A percentile compares a stretch with the other conserved stretches of the same genome.
These are phyloP conservation scores for Plasmodium gaboni DNA, from an alignment of 169 alveolate species.

Conservation along the genomic window DNA sequence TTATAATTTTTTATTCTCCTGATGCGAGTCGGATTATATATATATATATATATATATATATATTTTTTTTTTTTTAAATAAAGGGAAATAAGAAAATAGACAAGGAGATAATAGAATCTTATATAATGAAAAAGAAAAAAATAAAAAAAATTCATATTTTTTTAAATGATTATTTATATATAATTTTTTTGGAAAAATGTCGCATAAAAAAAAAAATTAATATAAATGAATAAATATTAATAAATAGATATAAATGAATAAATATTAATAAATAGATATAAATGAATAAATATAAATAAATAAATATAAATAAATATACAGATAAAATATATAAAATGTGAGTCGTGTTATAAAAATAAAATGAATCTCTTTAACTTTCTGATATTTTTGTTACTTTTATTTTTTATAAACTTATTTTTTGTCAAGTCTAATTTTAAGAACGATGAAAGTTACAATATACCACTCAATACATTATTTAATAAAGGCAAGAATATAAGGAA, in stretches of 20 bases:
- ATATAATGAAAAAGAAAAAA: too few species aligned
- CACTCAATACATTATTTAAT: conserved; percentile 43
- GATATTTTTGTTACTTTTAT: conserved; percentile 22
- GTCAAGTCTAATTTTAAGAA: conserved; percentile 43
- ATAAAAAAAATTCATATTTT: too few species aligned
- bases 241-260: neutral
- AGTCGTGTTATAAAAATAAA: neutral
- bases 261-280: neutral
- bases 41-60: too few species aligned
- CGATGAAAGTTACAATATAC: conserved; percentile 28
- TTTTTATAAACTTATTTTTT: conserved; percentile 58
- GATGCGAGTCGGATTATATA: too few species aligned
- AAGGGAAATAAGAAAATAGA: too few species aligned
- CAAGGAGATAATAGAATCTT: too few species aligned
- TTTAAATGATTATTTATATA: too few species aligned
- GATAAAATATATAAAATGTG: neutral
- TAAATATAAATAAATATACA: neutral
- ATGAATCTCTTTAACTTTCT: conserved; percentile 32
- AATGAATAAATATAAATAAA: neutral
- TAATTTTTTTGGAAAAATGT: too few species aligned
- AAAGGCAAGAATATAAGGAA: conserved; percentile 46
- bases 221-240: conserved; percentile 3
- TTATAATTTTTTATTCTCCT: too few species aligned
- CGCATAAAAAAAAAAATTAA: neutral
- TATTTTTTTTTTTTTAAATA: too few species aligned